Percentiles rank a stretch among this genome's conserved stretches.
Evolutionary conservation across 2,329 filamentous ascomycete genomes (phyloP).

Genomic region (Dactylellina cionopaga): DNA sequence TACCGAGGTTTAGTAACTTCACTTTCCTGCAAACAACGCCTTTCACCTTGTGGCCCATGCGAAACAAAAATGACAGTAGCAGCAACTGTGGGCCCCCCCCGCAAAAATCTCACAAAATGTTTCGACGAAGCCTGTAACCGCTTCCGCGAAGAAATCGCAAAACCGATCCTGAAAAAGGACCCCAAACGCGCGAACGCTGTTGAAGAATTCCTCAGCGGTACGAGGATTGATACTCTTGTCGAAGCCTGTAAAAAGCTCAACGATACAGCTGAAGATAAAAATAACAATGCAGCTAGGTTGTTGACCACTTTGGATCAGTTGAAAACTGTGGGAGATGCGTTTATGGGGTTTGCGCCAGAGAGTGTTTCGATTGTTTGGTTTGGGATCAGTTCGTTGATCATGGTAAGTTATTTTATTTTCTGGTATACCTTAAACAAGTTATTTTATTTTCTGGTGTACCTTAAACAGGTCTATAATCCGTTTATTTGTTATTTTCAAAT

Average conservation of each 20-base stretch:
- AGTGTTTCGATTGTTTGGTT: constrained; percentile 48
- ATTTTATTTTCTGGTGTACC: background rate
- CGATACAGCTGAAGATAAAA: constrained; percentile 4
- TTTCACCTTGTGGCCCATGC: background rate
- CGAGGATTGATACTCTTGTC: background rate
- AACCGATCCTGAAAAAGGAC: background rate
- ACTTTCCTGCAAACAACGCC: background rate
- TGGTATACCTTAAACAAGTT: background rate
- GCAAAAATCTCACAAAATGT: constrained; percentile 16
- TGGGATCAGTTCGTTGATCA: constrained; percentile 31
- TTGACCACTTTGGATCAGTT: constrained; percentile 21
- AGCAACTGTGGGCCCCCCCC: too few relatives aligned
- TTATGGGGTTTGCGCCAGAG: constrained; percentile 32
- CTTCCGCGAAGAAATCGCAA: constrained; percentile 6
- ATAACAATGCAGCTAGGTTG: constrained; percentile 19
- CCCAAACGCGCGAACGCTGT: background rate
- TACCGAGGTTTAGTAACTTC: background rate
- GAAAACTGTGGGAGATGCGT: constrained; percentile 19
- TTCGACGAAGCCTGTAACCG: constrained; percentile 23
- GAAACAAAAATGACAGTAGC: too few relatives aligned
- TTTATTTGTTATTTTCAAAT: too few relatives aligned
- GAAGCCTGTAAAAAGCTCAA: constrained; percentile 8
- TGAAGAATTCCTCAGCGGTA: constrained; percentile 4
- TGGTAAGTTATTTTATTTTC: background rate
- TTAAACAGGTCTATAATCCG: too few relatives aligned